Evolutionary conservation across 257 asterid genomes (phyloP).

Genomic region (Nicotiana otophora): DNA sequence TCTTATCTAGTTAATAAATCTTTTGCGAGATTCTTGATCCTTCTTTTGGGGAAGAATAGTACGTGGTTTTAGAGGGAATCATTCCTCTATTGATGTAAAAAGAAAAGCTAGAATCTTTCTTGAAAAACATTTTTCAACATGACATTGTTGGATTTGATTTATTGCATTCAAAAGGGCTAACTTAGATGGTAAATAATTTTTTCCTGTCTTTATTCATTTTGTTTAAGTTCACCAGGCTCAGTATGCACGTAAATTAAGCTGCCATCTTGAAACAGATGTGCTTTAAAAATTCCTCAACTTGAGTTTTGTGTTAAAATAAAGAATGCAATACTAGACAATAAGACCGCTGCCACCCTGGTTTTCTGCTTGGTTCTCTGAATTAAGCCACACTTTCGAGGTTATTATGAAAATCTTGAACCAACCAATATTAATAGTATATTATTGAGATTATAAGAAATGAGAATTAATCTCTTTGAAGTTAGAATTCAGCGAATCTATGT

Average conservation of each 20-base stretch:
- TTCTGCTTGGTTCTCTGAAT: neutral
- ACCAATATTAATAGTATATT: neutral
- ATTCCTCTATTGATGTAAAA: neutral
- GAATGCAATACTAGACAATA: neutral
- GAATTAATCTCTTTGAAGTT: neutral
- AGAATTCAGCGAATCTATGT: neutral
- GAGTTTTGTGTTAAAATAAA: neutral
- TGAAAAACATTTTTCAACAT: neutral
- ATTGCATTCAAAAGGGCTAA: neutral
- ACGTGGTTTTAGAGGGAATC: neutral
- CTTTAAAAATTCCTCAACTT: neutral
- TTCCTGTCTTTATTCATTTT: neutral
- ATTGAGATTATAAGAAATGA: neutral
- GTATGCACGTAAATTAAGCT: neutral
- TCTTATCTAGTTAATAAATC: neutral
- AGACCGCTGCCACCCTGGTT: neutral
- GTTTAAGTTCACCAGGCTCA: neutral
- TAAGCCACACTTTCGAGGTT: neutral
- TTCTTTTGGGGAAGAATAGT: neutral
- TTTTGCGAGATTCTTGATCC: neutral
- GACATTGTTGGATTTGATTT: neutral
- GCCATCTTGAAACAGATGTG: neutral
- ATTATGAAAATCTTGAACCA: neutral
- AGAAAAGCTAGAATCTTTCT: neutral
- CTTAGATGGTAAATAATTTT: neutral